phyloP scores from a whole-genome alignment of 805 yeast species.

The Dipodascus geniculatus region DNA sequence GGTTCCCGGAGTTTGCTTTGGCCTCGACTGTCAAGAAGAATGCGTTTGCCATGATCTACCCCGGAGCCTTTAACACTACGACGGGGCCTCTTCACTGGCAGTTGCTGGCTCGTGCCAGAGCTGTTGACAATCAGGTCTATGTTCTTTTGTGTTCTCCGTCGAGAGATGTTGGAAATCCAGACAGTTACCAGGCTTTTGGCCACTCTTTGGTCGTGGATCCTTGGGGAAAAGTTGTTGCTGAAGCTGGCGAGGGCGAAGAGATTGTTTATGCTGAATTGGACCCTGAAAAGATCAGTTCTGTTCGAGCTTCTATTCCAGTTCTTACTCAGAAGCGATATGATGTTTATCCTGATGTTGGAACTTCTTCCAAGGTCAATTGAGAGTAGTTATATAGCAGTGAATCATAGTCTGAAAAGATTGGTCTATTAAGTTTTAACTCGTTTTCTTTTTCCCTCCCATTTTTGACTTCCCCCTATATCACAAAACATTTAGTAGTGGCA shows the following conservation, averaged over 20 bases:
- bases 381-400: too few relatives aligned
- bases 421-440: too few relatives aligned
- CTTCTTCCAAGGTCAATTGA: background rate
- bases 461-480: background rate
- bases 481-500: too few relatives aligned
- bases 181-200: constrained; percentile 73
- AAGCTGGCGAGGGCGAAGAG: constrained; percentile 71
- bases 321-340: constrained; percentile 62
- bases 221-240: constrained; percentile 69
- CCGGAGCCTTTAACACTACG: constrained; percentile 86
- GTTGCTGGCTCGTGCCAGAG: constrained; percentile 67
- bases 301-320: constrained; percentile 60
- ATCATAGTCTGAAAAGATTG: too few relatives aligned
- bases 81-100: constrained; percentile 94
- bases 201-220: constrained; percentile 81
- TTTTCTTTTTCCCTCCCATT: background rate
- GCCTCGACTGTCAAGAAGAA: constrained; percentile 49
- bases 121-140: constrained; percentile 78
- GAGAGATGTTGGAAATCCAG: constrained; percentile 57
- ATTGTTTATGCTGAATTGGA: constrained; percentile 65
- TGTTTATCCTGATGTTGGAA: constrained; percentile 36
- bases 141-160: constrained; percentile 88
- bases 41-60: constrained; percentile 72
- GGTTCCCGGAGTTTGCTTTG: constrained; percentile 81
- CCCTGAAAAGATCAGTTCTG: constrained; percentile 42